Conservation (phyloP, 139 green algal species). For the Mychonastes homosphaera region DNA sequence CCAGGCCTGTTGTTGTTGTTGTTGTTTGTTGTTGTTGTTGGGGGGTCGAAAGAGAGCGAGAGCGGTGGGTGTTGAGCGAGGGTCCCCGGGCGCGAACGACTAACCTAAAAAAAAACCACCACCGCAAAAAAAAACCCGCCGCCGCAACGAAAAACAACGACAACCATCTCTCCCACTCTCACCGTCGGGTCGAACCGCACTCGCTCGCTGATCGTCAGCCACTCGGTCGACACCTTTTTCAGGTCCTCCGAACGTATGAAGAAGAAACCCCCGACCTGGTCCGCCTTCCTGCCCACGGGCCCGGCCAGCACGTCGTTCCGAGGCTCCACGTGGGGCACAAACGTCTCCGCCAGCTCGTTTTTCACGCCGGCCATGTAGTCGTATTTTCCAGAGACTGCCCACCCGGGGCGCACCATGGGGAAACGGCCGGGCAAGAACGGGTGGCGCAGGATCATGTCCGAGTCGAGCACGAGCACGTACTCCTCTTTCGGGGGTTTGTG, state of each 20-base stretch:
- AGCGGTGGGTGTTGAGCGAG: background rate
- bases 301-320: constrained; percentile 58
- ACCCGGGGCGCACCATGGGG: constrained; percentile 21
- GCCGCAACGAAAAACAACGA: background rate
- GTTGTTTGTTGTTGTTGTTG: background rate
- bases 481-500: constrained; percentile 36
- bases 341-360: constrained; percentile 53
- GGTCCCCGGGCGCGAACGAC: background rate
- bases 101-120: background rate
- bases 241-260: constrained; percentile 70
- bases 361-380: constrained; percentile 39
- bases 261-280: constrained; percentile 71
- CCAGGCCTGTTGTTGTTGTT: constrained; percentile 37
- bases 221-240: constrained; percentile 51
- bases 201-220: constrained; percentile 65
- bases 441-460: constrained; percentile 35
- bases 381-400: constrained; percentile 27
- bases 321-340: constrained; percentile 44
- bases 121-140: too few relatives aligned
- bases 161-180: background rate
- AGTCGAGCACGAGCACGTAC: constrained; percentile 40
- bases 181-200: constrained; percentile 46
- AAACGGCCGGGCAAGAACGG: constrained; percentile 34
- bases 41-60: too few relatives aligned
- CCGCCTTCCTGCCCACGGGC: constrained; percentile 20